Evolutionary conservation across 2,329 filamentous ascomycete genomes (phyloP).

Genomic region (Xylariales sp.): DNA sequence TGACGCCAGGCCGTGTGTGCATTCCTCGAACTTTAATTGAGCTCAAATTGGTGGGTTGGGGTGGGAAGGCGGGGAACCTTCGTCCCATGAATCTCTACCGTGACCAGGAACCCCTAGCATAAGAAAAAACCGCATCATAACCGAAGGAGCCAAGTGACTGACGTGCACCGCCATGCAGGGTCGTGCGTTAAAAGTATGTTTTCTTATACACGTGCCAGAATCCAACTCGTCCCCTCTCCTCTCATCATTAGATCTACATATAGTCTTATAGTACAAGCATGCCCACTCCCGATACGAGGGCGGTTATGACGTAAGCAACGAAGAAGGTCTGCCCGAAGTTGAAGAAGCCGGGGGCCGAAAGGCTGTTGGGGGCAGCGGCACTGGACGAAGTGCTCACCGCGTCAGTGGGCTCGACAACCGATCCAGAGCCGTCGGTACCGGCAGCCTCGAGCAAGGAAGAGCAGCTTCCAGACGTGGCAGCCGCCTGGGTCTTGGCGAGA

Average conservation of each 20-base stretch:
- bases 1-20: slow-evolving; percentile 17
- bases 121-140: background rate
- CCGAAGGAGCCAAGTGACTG: background rate
- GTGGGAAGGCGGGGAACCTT: background rate
- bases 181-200: slow-evolving; percentile 10
- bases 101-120: background rate
- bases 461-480: slow-evolving; percentile 65
- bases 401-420: slow-evolving; percentile 60
- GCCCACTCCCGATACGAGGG: slow-evolving; percentile 62
- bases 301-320: slow-evolving; percentile 61
- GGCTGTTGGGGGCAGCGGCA: slow-evolving; percentile 56
- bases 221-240: slow-evolving; percentile 13
- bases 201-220: slow-evolving; percentile 22
- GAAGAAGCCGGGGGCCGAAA: slow-evolving; percentile 50
- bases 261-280: slow-evolving; percentile 64
- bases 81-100: background rate
- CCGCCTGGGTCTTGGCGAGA: slow-evolving; percentile 66
- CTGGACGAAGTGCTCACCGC: slow-evolving; percentile 56
- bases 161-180: slow-evolving; percentile 2
- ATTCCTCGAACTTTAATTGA: slow-evolving; percentile 20
- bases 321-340: slow-evolving; percentile 53
- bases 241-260: slow-evolving; percentile 16
- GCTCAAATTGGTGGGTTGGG: background rate
- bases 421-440: slow-evolving; percentile 69
- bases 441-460: slow-evolving; percentile 69